Evolutionary conservation across 2,329 filamentous ascomycete genomes (phyloP).

Genomic region (Claviceps monticola): DNA sequence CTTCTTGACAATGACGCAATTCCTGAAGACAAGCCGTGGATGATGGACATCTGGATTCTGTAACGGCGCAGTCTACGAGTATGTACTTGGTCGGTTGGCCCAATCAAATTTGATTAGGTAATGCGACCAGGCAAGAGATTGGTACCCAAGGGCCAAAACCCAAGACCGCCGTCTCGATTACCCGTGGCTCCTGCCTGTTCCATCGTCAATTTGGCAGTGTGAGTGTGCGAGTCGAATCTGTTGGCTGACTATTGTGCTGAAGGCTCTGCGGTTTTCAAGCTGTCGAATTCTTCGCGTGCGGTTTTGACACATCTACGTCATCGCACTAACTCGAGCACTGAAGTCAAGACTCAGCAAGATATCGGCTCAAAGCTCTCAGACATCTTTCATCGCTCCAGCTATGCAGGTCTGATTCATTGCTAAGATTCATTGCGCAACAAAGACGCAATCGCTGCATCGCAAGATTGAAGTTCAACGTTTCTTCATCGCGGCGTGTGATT

Average conservation of each 20-base stretch:
- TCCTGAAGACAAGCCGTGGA: too few species aligned
- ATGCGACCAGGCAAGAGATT: slow-evolving; percentile 4
- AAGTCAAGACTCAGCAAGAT: not conserved
- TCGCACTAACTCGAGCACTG: not conserved
- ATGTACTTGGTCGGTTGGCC: not conserved
- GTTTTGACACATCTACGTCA: not conserved
- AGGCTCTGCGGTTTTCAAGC: not conserved
- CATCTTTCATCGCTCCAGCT: not conserved
- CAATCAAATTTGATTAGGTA: slow-evolving; percentile 6
- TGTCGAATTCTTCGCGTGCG: not conserved
- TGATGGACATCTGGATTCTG: too few species aligned
- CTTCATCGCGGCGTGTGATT: not conserved
- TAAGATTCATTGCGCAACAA: not conserved
- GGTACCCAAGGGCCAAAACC: slow-evolving; percentile 6
- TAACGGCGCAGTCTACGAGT: not conserved
- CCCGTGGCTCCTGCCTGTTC: not conserved
- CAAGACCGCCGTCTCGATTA: not conserved
- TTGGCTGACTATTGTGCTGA: not conserved
- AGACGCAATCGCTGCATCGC: not conserved
- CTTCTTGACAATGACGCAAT: too few species aligned
- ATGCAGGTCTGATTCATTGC: not conserved
- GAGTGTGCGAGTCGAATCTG: slow-evolving; percentile 2
- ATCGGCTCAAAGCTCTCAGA: not conserved
- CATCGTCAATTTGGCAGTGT: slow-evolving; percentile 3
- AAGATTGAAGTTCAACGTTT: not conserved